A percentile compares a stretch with the other conserved stretches of the same genome.
Evolutionary conservation across 2,329 filamentous ascomycete species (phyloP).

Genomic region (Aureobasidium pullulans): DNA sequence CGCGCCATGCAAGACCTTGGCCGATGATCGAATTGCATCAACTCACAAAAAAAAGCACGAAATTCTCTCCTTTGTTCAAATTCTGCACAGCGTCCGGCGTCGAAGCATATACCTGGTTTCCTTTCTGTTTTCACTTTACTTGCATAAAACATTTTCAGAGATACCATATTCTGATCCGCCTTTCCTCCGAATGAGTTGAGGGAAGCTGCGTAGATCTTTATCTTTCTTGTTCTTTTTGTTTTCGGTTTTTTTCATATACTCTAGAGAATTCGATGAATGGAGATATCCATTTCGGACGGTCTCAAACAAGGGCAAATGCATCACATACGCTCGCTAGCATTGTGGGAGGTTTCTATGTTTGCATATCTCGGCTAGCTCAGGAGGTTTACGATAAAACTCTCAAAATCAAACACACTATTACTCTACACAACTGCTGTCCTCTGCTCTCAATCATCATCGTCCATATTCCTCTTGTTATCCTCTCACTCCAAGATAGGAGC

Average conservation of each 20-base stretch:
- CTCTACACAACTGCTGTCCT: not conserved
- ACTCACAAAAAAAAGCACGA: not conserved
- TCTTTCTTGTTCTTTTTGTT: not conserved
- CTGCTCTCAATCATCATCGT: not conserved
- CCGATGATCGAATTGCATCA: not conserved
- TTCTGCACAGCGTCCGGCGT: conserved; percentile 8
- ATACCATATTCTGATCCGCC: conserved; percentile 10
- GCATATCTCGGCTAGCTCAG: not conserved
- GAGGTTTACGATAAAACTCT: not conserved
- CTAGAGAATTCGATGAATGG: not conserved
- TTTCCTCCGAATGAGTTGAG: conserved; percentile 7
- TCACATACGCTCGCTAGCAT: not conserved
- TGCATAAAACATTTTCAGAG: conserved; percentile 10
- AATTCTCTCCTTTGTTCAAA: not conserved
- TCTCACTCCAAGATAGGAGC: not conserved
- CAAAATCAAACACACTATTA: not conserved
- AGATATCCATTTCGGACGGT: not conserved
- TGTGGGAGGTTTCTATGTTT: not conserved
- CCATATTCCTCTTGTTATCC: not conserved
- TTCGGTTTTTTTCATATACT: not conserved
- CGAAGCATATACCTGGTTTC: not conserved
- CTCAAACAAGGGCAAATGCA: not conserved
- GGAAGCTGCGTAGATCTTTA: conserved; percentile 1
- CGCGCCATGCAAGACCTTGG: not conserved
- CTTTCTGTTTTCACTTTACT: not conserved